Evolutionary conservation across 192 early-diverging fungal species (phyloP).

Genomic region (Funneliformis geosporum): DNA sequence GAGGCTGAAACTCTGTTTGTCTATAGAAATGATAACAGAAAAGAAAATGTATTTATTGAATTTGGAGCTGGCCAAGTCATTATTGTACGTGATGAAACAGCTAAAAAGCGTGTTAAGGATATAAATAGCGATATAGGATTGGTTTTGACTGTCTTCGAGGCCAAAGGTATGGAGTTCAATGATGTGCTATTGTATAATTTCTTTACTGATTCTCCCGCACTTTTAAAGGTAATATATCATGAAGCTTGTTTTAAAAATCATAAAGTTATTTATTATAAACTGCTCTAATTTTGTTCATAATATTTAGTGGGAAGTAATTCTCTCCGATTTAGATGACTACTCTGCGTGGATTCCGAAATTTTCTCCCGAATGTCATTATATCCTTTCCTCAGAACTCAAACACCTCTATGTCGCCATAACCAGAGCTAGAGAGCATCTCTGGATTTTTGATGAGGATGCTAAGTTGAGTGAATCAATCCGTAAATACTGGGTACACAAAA

Average conservation of each 20-base stretch:
- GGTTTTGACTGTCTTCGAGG: not conserved
- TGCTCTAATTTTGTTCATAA: no score
- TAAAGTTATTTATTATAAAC: not conserved
- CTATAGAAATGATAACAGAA: not conserved
- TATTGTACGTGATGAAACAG: no score
- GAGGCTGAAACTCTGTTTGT: not conserved
- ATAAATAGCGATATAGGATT: not conserved
- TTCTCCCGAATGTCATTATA: constrained; percentile 10
- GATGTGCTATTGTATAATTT: constrained; percentile 28
- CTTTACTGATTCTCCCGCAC: constrained; percentile 4
- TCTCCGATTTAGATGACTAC: no score
- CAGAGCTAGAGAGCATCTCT: not conserved
- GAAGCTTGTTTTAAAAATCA: not conserved
- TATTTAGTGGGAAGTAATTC: constrained; percentile 20
- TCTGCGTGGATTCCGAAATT: constrained; percentile 1
- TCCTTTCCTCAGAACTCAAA: constrained; percentile 26
- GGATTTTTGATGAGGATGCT: constrained; percentile 23
- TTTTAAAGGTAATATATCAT: not conserved
- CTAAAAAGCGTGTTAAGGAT: not conserved
- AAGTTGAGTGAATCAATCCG: constrained; percentile 7
- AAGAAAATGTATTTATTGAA: not conserved
- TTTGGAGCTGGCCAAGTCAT: no score
- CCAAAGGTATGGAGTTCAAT: not conserved
- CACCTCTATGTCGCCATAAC: not conserved
- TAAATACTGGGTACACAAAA: constrained; percentile 11